Percentiles rank a stretch among this genome's conserved stretches.
Conservation (phyloP, 192 early-diverging fungal species). For the Dissophora ornata region DNA sequence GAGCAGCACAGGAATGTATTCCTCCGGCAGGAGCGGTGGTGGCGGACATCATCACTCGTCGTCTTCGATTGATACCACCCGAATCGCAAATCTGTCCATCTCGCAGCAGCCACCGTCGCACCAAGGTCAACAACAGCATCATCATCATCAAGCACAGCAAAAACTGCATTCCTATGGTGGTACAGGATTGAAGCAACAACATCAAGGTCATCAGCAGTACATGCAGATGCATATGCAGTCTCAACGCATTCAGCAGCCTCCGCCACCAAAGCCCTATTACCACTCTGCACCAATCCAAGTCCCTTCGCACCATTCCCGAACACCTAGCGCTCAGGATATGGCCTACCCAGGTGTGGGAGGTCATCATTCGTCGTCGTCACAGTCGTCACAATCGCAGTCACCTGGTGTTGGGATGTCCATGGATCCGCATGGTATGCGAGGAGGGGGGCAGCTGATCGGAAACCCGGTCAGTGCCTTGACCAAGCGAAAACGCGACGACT, state of each 20-base stretch:
- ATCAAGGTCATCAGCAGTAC: slow-evolving; percentile 23
- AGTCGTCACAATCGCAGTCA: not conserved
- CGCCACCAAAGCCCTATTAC: slow-evolving; percentile 28
- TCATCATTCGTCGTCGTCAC: not conserved
- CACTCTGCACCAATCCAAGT: slow-evolving; percentile 19
- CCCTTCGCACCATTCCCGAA: slow-evolving; percentile 15
- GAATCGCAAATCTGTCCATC: slow-evolving; percentile 42
- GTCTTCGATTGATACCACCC: slow-evolving; percentile 39
- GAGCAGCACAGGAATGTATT: slow-evolving; percentile 10
- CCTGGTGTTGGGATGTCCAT: not conserved
- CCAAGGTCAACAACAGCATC: slow-evolving; percentile 15
- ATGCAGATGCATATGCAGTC: slow-evolving; percentile 19
- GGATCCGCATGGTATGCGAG: not conserved
- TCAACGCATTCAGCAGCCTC: slow-evolving; percentile 22
- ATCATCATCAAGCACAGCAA: slow-evolving; percentile 29
- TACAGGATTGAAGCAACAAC: slow-evolving; percentile 25
- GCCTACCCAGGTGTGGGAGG: slow-evolving; percentile 1
- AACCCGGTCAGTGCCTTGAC: slow-evolving; percentile 7
- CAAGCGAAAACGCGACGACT: slow-evolving; percentile 41
- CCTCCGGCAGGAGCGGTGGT: not conserved
- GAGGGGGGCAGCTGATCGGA: not conserved
- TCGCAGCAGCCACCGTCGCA: slow-evolving; percentile 18
- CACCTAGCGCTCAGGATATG: slow-evolving; percentile 28
- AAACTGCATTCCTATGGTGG: slow-evolving; percentile 4
- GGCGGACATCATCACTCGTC: slow-evolving; percentile 38